phyloP scores from a whole-genome alignment of 371 early-diverging fungal species.

The Conidiobolus incongruus region DNA sequence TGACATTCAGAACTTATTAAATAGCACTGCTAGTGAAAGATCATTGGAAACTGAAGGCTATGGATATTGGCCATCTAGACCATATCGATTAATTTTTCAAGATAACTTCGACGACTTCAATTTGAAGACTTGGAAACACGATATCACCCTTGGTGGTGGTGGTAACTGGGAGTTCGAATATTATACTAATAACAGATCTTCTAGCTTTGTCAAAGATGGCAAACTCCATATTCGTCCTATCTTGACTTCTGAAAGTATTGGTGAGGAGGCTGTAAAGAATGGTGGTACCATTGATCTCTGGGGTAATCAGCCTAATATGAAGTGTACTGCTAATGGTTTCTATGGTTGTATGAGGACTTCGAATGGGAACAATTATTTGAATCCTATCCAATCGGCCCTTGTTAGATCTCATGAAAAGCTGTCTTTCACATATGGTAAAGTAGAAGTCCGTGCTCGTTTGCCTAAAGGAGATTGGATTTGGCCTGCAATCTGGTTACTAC shows the following conservation, averaged over 20 bases:
- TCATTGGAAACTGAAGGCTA: too few species aligned
- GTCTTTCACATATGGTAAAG: conserved; percentile 26
- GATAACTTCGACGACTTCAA: background rate
- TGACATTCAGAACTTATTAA: too few species aligned
- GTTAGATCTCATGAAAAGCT: conserved; percentile 4
- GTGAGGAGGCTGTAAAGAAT: too few species aligned
- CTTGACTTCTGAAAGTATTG: too few species aligned
- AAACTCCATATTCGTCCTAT: conserved; percentile 30
- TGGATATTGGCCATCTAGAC: too few species aligned
- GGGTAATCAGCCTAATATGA: conserved; percentile 4
- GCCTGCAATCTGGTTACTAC: too few species aligned
- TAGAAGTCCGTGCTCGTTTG: conserved; percentile 39
- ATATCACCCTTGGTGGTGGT: too few species aligned
- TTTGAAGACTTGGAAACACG: too few species aligned
- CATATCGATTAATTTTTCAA: too few species aligned
- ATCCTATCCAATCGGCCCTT: conserved; percentile 4
- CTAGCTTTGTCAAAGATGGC: conserved; percentile 35
- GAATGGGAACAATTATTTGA: conserved; percentile 1
- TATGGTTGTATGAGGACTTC: conserved; percentile 2
- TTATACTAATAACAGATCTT: conserved; percentile 31
- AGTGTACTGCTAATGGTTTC: conserved; percentile 2
- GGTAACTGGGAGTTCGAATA: conserved; percentile 32
- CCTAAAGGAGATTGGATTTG: too few species aligned
- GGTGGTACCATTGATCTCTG: too few species aligned
- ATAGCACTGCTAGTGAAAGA: too few species aligned